Evolutionary conservation across 169 alveolate genomes (phyloP).

Genomic region (Cyclospora cayetanensis): DNA sequence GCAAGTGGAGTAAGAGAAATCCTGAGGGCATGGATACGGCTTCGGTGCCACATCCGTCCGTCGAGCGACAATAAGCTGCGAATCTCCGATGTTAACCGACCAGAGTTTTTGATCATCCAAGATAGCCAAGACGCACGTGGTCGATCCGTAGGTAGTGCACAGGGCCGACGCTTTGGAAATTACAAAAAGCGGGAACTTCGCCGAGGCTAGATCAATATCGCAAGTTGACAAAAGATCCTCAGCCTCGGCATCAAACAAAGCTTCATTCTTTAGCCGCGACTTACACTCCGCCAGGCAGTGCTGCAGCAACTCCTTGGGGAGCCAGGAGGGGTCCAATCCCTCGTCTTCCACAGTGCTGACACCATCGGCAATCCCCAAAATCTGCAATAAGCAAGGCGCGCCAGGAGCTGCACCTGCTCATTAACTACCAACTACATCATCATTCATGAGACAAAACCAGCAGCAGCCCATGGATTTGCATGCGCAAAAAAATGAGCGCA

Average conservation of each 20-base stretch:
- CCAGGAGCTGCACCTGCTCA: not conserved
- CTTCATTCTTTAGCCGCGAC: conserved; percentile 70
- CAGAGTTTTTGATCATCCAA: conserved; percentile 75
- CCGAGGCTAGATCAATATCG: conserved; percentile 48
- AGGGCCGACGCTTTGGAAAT: conserved; percentile 75
- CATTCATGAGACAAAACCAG: not conserved
- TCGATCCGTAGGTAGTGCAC: conserved; percentile 79
- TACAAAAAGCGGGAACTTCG: conserved; percentile 70
- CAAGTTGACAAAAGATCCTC: conserved; percentile 63
- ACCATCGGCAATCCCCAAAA: conserved; percentile 82
- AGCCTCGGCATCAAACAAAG: conserved; percentile 74
- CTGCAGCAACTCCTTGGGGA: conserved; percentile 78
- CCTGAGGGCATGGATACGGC: conserved; percentile 34
- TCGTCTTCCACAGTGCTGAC: conserved; percentile 80
- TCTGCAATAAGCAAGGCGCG: conserved; percentile 29
- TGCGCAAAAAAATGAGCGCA: not conserved
- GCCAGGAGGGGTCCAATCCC: conserved; percentile 78
- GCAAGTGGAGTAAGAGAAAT: conserved; percentile 40
- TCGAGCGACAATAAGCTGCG: conserved; percentile 76
- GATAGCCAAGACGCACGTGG: conserved; percentile 79
- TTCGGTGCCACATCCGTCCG: conserved; percentile 65
- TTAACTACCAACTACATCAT: not conserved
- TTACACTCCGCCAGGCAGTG: conserved; percentile 74
- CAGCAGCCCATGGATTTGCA: not conserved
- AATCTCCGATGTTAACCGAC: conserved; percentile 80